phyloP scores from a whole-genome alignment of 2,329 filamentous ascomycete species.

The Tolypocladium album region DNA sequence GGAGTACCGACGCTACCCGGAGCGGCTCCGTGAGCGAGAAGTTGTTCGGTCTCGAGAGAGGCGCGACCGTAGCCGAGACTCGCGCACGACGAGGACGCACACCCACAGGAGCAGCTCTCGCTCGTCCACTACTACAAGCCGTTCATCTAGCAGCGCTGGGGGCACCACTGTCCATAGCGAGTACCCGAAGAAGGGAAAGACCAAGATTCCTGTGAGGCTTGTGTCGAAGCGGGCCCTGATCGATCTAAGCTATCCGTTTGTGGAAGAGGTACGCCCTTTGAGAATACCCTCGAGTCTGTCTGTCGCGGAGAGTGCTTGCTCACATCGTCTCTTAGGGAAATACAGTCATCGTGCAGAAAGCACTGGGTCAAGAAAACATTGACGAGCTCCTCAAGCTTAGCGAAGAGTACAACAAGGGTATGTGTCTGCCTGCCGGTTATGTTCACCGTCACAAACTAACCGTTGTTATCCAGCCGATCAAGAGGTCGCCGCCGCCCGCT shows the following conservation, averaged over 20 bases:
- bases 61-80: conserved; percentile 28
- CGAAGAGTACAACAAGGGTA: conserved; percentile 60
- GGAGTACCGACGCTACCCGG: conserved; percentile 53
- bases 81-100: conserved; percentile 26
- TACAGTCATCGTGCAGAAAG: conserved; percentile 71
- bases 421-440: not conserved
- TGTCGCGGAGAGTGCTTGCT: not conserved
- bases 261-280: conserved; percentile 61
- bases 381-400: conserved; percentile 79
- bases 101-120: conserved; percentile 30
- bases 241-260: conserved; percentile 76
- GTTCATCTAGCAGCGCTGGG: conserved; percentile 34
- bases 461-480: conserved; percentile 24
- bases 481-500: conserved; percentile 33
- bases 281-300: not conserved
- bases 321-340: conserved; percentile 46
- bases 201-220: conserved; percentile 70
- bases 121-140: conserved; percentile 33
- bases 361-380: conserved; percentile 82
- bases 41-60: conserved; percentile 38
- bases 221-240: conserved; percentile 73
- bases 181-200: conserved; percentile 79
- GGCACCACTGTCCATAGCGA: conserved; percentile 45
- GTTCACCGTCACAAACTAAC: not conserved
- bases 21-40: conserved; percentile 52